Conservation (phyloP, 2,329 filamentous ascomycete genomes). For the Xylariales sp. region DNA sequence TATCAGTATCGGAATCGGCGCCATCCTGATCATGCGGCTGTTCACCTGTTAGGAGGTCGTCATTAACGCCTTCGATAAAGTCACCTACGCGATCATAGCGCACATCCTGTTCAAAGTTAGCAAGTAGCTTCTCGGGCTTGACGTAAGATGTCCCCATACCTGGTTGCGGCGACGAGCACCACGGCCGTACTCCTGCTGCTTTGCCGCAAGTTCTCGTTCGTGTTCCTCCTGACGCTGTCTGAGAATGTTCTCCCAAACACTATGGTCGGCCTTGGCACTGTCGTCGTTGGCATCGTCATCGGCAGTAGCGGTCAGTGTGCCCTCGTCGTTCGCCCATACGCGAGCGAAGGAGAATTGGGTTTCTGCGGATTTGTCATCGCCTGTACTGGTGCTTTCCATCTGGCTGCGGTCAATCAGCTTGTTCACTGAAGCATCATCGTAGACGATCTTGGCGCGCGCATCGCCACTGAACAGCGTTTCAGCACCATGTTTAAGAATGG, state of each 20-base stretch:
- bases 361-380: conserved; percentile 62
- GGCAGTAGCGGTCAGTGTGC: conserved; percentile 59
- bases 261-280: conserved; percentile 53
- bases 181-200: conserved; percentile 74
- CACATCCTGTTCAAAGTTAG: conserved; percentile 26
- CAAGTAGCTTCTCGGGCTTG: conserved; percentile 2
- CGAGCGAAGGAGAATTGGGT: conserved; percentile 84
- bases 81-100: conserved; percentile 38
- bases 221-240: conserved; percentile 76
- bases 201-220: conserved; percentile 62
- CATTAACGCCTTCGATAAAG: conserved; percentile 21
- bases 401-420: conserved; percentile 84
- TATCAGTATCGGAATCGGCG: conserved; percentile 20
- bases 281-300: conserved; percentile 47
- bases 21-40: conserved; percentile 22
- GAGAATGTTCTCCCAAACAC: conserved; percentile 87
- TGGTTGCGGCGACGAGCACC: conserved; percentile 67
- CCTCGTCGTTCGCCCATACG: conserved; percentile 84
- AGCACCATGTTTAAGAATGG: conserved; percentile 82
- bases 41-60: conserved; percentile 14
- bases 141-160: conserved; percentile 28
- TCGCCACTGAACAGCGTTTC: conserved; percentile 79
- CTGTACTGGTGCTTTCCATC: conserved; percentile 65
- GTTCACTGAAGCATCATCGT: conserved; percentile 79
- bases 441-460: conserved; percentile 68